Base-by-base conservation (phyloP, 371 early-diverging fungal genomes). In the Mortierella sp. region DNA sequence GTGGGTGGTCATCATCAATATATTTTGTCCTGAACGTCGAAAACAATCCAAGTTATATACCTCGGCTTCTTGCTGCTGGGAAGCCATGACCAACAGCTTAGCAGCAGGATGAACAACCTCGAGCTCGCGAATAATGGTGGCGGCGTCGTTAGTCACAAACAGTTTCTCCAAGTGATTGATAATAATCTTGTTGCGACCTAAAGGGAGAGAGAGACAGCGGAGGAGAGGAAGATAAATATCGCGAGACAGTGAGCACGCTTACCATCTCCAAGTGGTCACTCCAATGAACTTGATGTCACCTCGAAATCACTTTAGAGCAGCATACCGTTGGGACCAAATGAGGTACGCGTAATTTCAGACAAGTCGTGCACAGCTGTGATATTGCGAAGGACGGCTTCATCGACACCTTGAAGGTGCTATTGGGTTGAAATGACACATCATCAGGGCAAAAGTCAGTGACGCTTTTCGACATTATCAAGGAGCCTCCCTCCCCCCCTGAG, bases 81-180 rank as follows among this genome's bases (percentile, higher is more conserved):
- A 93, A 34, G 99, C 96, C 91, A 94, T 91, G 15, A 98, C 98
- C 37, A 99, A 79, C 32, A 99, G 82, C 83, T 95, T 95, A 34
- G 98, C 99, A 23, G 99, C 99, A 30, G 99, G 99, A 84, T 99
- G 99, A 24, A 95, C 93, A 48, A 99, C 97, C 65, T 99, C 98
- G 57, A 99, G 87, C 71, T 97, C 98, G 70, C 94, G 93, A 78
- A 99, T 93, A 75, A 99, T 99, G 54, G 99, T 99, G 23, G 99
- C 99, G 46, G 99, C 99, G 85, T 99, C 99, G 83, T 93, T 97
- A 19, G 99, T 99, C 50, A 99, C 98, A 79, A 99, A 94, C 52
- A 99, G 88, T 83, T 97, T 97, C 69, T 97, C 97, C 71, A 97
- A 84, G 81, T 97, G 96, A 79, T 98, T 98, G 81, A 99, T 93